Base-by-base conservation (phyloP, 2,329 filamentous ascomycete genomes). In the Alternaria triticimaculans region DNA sequence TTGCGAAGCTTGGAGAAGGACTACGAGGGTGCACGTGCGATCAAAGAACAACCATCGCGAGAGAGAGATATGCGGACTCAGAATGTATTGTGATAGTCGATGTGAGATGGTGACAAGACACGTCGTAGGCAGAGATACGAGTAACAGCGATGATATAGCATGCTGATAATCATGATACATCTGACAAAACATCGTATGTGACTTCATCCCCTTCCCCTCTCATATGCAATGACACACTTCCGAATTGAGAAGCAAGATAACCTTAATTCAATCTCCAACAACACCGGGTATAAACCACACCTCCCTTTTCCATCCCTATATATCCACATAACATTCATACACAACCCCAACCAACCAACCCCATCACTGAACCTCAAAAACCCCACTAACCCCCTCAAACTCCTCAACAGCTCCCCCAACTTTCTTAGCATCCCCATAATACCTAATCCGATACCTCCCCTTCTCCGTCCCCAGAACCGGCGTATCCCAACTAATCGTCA, bases 361-460 rank as follows among this genome's bases (percentile, higher is more conserved):
- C 37, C 8, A 15, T 41, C 37, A 41, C 37, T 41, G 37, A 1
- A 41, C 1, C 3, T 41, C 37, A 41, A 41, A 41, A 18, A 41
- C 37, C 37, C 37, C 37, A 41, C 37, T 41, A 18, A 41, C 37
- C 37, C 37, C 37, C 37, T 72, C 63, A 61, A 97, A 96, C 4
- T 86, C 78, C 43, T 82, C 87, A 43, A 96, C 88, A 1, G 73
- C 80, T 90, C 89, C 2, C 84, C 87, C 26, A 87, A 75, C 71
- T 6, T 84, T 84, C 86, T 94, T 97, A 3, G 88, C 84, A 80
- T 97, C 94, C 0, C 95, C 95, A 80, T 90, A 95, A 76, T 97
- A 98, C 81, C 85, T 88, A 49, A 97, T 80, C 23, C 94, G 84
- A 80, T 97, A 98, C 51, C 86, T 88, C 0, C 94, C 94, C 1